phyloP scores from a whole-genome alignment of 2,329 filamentous ascomycete genomes.

The Zasmidium cellare region DNA sequence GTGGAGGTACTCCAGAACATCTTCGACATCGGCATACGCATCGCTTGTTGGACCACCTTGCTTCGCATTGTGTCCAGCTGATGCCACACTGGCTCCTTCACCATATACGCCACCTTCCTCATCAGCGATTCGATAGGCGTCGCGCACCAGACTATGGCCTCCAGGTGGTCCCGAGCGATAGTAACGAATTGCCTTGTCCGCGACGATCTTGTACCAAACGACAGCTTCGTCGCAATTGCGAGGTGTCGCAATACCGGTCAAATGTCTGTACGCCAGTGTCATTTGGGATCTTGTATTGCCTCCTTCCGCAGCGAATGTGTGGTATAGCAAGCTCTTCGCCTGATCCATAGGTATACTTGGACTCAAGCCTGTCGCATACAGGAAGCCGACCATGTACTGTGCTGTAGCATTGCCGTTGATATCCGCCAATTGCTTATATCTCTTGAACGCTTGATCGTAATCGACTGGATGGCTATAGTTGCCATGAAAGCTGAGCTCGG shows the following conservation, averaged over 20 bases:
- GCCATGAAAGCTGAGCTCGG: constrained; percentile 95
- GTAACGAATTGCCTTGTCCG: constrained; percentile 88
- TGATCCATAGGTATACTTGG: constrained; percentile 80
- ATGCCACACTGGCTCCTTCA: constrained; percentile 87
- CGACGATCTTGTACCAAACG: constrained; percentile 88
- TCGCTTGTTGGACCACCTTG: constrained; percentile 73
- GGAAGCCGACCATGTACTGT: constrained; percentile 92
- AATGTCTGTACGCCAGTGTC: constrained; percentile 85
- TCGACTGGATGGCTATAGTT: constrained; percentile 87
- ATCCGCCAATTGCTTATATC: constrained; percentile 76
- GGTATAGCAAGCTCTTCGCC: constrained; percentile 87
- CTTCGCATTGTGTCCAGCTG: constrained; percentile 79
- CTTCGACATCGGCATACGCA: constrained; percentile 81
- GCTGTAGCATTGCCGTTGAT: constrained; percentile 85
- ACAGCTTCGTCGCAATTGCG: constrained; percentile 83
- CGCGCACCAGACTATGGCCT: constrained; percentile 72
- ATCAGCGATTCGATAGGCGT: constrained; percentile 84
- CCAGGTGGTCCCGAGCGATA: constrained; percentile 88
- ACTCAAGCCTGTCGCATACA: constrained; percentile 91
- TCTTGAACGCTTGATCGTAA: constrained; percentile 73
- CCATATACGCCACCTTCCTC: constrained; percentile 91
- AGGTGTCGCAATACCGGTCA: constrained; percentile 79
- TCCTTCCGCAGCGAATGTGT: constrained; percentile 85
- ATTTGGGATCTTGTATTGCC: constrained; percentile 87
- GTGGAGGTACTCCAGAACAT: constrained; percentile 92